A percentile compares a stretch with the other conserved stretches of the same genome.
These are phyloP conservation scores for Fragaria nilgerrensis DNA, from an alignment of 306 rosid genomes.

Conservation along the genomic window DNA sequence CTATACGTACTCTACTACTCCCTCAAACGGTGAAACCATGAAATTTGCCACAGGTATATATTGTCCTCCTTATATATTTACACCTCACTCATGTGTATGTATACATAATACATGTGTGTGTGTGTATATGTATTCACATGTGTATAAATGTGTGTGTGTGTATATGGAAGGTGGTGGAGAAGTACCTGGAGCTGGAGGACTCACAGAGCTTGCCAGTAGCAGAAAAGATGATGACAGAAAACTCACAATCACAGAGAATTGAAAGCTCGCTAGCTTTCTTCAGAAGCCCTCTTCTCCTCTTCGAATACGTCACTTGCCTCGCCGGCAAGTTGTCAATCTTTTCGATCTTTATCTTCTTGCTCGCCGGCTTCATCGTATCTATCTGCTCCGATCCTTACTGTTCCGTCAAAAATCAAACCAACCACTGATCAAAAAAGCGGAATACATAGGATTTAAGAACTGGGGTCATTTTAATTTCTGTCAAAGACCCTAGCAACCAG, in stretches of 20 bases:
- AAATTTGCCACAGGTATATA: too few relatives aligned
- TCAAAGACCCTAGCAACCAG: background rate
- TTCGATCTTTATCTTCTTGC: slow-evolving; percentile 37
- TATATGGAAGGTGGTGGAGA: background rate
- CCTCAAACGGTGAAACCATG: too few relatives aligned
- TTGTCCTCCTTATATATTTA: too few relatives aligned
- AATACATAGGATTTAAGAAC: background rate
- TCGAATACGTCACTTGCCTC: slow-evolving; percentile 49
- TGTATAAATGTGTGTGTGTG: too few relatives aligned
- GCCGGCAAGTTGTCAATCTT: slow-evolving; percentile 45
- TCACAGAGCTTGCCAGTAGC: slow-evolving; percentile 45
- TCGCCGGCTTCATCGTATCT: background rate
- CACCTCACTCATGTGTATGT: too few relatives aligned
- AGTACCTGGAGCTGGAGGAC: slow-evolving; percentile 37
- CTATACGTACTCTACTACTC: too few relatives aligned
- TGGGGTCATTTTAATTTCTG: background rate
- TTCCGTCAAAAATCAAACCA: background rate
- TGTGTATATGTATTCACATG: too few relatives aligned
- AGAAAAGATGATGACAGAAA: slow-evolving; percentile 40
- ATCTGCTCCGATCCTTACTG: background rate
- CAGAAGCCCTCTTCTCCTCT: slow-evolving; percentile 45
- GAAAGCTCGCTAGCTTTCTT: slow-evolving; percentile 52
- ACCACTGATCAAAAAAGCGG: background rate
- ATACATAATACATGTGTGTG: too few relatives aligned
- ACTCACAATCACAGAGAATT: slow-evolving; percentile 44